Conservation (phyloP, 1,284 basidiomycete genomes). For the Cryptococcus sp. region DNA sequence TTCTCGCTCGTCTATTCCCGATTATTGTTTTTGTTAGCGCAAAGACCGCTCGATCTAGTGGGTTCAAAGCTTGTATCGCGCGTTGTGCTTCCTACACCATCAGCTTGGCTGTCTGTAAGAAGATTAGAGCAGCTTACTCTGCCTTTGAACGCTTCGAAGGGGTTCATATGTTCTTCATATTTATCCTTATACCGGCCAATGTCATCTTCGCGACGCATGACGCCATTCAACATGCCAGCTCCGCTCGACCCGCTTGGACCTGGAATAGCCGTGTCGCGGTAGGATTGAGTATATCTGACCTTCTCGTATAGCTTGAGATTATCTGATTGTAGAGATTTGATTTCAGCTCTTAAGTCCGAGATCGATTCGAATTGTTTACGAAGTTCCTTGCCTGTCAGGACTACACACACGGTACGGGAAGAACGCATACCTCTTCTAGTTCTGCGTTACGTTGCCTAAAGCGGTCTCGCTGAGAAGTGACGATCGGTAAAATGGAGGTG, state of each 20-base stretch:
- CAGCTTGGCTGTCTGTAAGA: conserved; percentile 1
- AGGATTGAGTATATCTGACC: conserved; percentile 93
- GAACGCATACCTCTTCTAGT: conserved; percentile 76
- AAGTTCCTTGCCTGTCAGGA: conserved; percentile 60
- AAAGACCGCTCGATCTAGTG: conserved; percentile 82
- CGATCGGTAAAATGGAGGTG: conserved; percentile 88
- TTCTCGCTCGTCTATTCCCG: conserved; percentile 75
- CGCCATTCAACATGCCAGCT: conserved; percentile 32
- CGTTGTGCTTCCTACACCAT: conserved; percentile 75
- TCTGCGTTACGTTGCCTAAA: conserved; percentile 94
- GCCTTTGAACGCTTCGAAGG: conserved; percentile 93
- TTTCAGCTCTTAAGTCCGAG: conserved; percentile 80
- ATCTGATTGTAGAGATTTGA: conserved; percentile 82
- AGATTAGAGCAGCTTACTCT: conserved; percentile 58
- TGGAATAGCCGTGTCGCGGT: conserved; percentile 51
- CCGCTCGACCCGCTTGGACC: conserved; percentile 12
- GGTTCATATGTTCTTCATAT: conserved; percentile 96
- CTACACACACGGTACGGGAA: neutral
- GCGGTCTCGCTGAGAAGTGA: conserved; percentile 91
- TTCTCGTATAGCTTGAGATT: conserved; percentile 96
- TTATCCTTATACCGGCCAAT: conserved; percentile 82
- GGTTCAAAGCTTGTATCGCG: conserved; percentile 86
- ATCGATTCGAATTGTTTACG: conserved; percentile 90
- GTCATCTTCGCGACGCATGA: conserved; percentile 57
- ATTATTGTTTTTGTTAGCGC: conserved; percentile 78